Evolutionary conservation across 139 green algal genomes (phyloP).

Genomic region (Tetratostichococcus sp.): DNA sequence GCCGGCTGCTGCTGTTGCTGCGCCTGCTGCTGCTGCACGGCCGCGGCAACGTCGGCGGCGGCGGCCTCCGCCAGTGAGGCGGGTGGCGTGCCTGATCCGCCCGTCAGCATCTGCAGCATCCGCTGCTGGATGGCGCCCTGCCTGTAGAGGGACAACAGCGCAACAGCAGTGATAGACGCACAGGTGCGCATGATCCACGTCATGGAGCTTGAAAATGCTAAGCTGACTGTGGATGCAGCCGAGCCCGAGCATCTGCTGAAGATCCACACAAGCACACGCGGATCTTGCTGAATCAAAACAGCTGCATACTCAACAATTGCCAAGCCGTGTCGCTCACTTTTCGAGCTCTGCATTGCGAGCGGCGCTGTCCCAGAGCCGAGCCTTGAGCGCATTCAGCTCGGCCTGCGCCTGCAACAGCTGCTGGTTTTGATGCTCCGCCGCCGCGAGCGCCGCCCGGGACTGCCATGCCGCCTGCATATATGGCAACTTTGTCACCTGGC

Average conservation of each 20-base stretch:
- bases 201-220: too few species aligned
- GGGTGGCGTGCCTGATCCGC: too few species aligned
- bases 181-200: too few species aligned
- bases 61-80: neutral
- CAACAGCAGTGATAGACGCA: too few species aligned
- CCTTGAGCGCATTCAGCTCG: neutral
- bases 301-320: too few species aligned
- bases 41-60: neutral
- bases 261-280: too few species aligned
- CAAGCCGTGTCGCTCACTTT: too few species aligned
- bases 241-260: too few species aligned
- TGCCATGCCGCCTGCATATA: neutral
- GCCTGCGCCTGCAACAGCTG: neutral
- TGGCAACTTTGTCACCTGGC: too few species aligned
- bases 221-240: too few species aligned
- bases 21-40: neutral
- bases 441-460: neutral
- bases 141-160: neutral
- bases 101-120: neutral
- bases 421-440: neutral
- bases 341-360: neutral
- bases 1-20: neutral
- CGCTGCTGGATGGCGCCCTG: neutral
- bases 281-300: too few species aligned
- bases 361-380: neutral